These are phyloP conservation scores for Didymella exigua DNA, from an alignment of 2,329 filamentous ascomycete species.

Conservation along the genomic window DNA sequence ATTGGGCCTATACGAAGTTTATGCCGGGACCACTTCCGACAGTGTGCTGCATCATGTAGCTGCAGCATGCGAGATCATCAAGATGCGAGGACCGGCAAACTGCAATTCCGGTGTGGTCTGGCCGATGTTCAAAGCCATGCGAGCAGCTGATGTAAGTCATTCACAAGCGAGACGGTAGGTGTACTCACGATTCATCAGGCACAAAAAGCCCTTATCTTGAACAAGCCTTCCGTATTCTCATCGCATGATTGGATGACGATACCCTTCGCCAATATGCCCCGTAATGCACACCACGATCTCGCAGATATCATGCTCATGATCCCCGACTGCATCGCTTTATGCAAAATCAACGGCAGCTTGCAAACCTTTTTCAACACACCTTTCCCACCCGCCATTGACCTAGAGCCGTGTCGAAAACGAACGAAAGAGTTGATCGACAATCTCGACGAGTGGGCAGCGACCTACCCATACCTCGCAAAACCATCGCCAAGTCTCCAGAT, in stretches of 20 bases:
- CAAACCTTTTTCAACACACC: constrained; percentile 25
- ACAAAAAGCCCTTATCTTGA: constrained; percentile 35
- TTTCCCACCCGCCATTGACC: constrained; percentile 21
- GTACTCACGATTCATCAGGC: constrained; percentile 26
- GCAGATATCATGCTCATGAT: constrained; percentile 37
- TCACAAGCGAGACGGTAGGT: not conserved
- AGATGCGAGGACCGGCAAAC: constrained; percentile 38
- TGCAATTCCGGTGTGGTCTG: constrained; percentile 31
- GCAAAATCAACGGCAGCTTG: constrained; percentile 26
- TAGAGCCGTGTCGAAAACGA: constrained; percentile 20
- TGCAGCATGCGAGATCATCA: constrained; percentile 38
- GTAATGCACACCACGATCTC: constrained; percentile 35
- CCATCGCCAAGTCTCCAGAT: constrained; percentile 5
- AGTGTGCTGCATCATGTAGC: constrained; percentile 39
- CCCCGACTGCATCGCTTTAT: constrained; percentile 28
- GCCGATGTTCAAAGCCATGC: constrained; percentile 38
- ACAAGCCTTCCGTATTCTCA: constrained; percentile 36
- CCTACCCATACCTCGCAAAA: constrained; percentile 28
- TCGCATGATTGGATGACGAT: constrained; percentile 38
- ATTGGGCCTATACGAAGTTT: constrained; percentile 38
- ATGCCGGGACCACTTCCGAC: constrained; percentile 35
- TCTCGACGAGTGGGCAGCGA: constrained; percentile 28
- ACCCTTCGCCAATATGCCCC: constrained; percentile 31
- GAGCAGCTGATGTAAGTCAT: constrained; percentile 36
- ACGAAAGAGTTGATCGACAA: constrained; percentile 22